Evolutionary conservation across 164 flowering plant genomes (phyloP), one percentile per base, ranked within the genome.

Genomic region (Annona squamosa): DNA sequence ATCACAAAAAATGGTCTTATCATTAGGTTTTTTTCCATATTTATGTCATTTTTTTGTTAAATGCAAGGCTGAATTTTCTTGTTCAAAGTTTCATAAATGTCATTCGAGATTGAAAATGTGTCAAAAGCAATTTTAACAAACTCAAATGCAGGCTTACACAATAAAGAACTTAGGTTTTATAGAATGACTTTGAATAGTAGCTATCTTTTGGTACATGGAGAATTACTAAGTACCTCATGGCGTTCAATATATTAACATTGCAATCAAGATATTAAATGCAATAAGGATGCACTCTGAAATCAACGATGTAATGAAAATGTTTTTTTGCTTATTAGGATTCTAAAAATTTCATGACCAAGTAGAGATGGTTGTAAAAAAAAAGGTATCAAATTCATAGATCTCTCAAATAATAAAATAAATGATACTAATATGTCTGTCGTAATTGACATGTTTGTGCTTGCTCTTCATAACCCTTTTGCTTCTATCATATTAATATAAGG

Each of bases 271-370:
- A 67, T 77, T 97, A 77, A 91, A 88, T 97, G 97, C 99, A n/a
- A 73, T 95, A 76, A 81, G 86, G 41, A 87, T 89, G 64, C 97
- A 95, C 72, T 98, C 97, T 65, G 80, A 91, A 4, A 85, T 95
- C 13, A 79, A 80, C 73, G 99, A 98, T 61, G 93, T 87, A 17
- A 92, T 95, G 44, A 86, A 87, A 19, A 61, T 79, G 82, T 92
- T 92, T 95, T 74, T 87, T 96, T 74, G 98, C 99, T 0, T 94
- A 89, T 81, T 97, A 98, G 44, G 99, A 95, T 83, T 95, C 92
- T 75, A 95, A 92, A 78, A 83, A 90, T 48, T 94, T 92, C 69
- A 95, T 97, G 1, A n/a, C n/a, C 85, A 94, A 76, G 26, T 13
- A n/a, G 77, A 98, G 98, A 4, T 92, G n/a, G n/a, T n/a, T n/a